phyloP scores from a whole-genome alignment of 2,329 filamentous ascomycete species.

The Aspergillus flavus region DNA sequence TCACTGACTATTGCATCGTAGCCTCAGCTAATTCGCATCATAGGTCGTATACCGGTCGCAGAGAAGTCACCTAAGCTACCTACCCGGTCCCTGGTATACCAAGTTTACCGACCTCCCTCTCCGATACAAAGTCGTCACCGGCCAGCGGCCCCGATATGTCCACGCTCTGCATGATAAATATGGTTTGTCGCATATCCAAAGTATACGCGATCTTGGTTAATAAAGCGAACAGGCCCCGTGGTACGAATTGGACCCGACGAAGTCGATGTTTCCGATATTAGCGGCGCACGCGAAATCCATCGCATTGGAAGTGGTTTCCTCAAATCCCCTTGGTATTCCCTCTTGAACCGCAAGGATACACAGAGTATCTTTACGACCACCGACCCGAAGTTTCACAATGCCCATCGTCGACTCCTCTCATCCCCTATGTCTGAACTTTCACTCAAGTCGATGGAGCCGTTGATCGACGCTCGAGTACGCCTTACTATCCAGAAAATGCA shows the following conservation, averaged over 20 bases:
- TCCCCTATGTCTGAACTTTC: slow-evolving; percentile 49
- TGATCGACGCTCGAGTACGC: slow-evolving; percentile 41
- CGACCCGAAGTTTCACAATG: slow-evolving; percentile 38
- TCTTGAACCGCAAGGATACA: slow-evolving; percentile 18
- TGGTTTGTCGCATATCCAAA: slow-evolving; percentile 2
- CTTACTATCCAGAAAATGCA: slow-evolving; percentile 49
- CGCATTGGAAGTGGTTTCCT: slow-evolving; percentile 34
- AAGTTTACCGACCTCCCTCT: slow-evolving; percentile 16
- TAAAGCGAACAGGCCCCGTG: slow-evolving; percentile 27
- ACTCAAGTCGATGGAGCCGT: slow-evolving; percentile 36
- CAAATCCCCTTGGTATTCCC: slow-evolving; percentile 39
- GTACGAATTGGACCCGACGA: slow-evolving; percentile 31
- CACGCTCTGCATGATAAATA: slow-evolving; percentile 19
- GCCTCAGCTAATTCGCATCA: background rate
- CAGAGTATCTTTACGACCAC: slow-evolving; percentile 46
- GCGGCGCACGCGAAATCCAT: slow-evolving; percentile 37
- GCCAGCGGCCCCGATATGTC: slow-evolving; percentile 17
- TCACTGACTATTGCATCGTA: background rate
- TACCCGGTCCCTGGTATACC: slow-evolving; percentile 14
- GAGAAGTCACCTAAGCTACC: background rate
- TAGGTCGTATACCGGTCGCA: slow-evolving; percentile 3
- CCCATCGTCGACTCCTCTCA: slow-evolving; percentile 35
- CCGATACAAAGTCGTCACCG: slow-evolving; percentile 12
- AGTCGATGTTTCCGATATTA: slow-evolving; percentile 42
- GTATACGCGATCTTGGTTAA: background rate